Evolutionary conservation across 1,284 basidiomycete species (phyloP), one percentile per base, ranked within the genome.

Genomic region (Pseudozyma sp.): DNA sequence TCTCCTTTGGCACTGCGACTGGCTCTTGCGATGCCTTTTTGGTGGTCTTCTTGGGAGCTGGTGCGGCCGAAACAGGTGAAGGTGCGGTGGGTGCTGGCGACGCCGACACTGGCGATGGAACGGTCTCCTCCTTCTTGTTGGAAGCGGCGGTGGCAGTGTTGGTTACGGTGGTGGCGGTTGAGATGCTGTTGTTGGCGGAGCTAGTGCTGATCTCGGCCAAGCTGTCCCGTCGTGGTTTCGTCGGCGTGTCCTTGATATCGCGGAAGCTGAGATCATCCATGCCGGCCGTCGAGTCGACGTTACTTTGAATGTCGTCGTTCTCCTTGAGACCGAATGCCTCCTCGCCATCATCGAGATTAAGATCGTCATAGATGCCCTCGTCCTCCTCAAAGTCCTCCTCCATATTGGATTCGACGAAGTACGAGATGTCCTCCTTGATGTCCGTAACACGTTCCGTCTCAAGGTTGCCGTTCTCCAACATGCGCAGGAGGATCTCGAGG

Each of bases 341-440:
- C 84, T 99, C 89, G 75, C 89, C 94, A 81, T 98, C 96, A 79
- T 98, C 94, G 53, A 99, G 91, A 80, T 94, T 94, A 77, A 99
- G 93, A 47, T 99, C 96, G 82, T 99, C 97, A 81, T 99, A 99
- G 67, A 99, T 93, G 53, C 94, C 95, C 84, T 96, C 92, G 81
- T 99, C 94, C 85, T 97, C 96, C 69, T 97, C 94, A 85, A 97
- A 99, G 82, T 94, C 92, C 82, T 99, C 97, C 69, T 97, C 94
- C 86, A 90, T 90, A 86, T 99, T 99, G 83, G 90, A 92, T 85
- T 97, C 94, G 75, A 99, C 94, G 83, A 97, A 99, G 86, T 98
- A 99, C 42, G 90, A 88, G 70, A 99, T 94, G 85, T 99, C 95
- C 52, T 99, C 97, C 85, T 97, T 94, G 79, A 98, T 88, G 9